phyloP scores from a whole-genome alignment of 345 rosid genomes.

The Citrus hindsii region DNA sequence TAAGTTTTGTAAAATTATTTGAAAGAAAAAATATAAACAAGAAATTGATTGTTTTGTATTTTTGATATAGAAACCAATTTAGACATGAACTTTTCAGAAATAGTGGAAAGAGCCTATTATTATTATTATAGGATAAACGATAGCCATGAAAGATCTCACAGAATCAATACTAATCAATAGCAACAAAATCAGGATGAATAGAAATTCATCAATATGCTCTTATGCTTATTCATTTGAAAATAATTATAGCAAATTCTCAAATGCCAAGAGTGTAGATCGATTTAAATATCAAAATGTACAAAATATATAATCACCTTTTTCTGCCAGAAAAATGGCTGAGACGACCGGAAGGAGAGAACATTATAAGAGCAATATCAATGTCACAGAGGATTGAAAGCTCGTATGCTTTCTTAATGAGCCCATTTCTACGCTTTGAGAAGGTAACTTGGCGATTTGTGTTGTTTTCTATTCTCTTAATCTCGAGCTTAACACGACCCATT shows the following conservation, averaged over 20 bases:
- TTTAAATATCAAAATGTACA: neutral
- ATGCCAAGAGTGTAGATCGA: too few species aligned
- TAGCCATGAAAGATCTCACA: too few species aligned
- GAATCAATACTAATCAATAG: neutral
- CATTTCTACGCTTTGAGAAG: slow-evolving; percentile 78
- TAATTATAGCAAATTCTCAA: too few species aligned
- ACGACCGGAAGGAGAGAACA: slow-evolving; percentile 76
- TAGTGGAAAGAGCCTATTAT: too few species aligned
- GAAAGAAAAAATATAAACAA: too few species aligned
- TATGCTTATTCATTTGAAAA: too few species aligned
- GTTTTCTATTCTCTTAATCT: slow-evolving; percentile 76
- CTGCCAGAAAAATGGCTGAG: slow-evolving; percentile 71
- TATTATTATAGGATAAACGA: too few species aligned
- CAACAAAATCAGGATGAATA: neutral
- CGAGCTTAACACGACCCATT: slow-evolving; percentile 77
- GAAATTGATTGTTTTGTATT: too few species aligned
- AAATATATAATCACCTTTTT: slow-evolving; percentile 37
- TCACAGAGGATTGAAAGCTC: slow-evolving; percentile 79
- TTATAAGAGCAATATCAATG: slow-evolving; percentile 78
- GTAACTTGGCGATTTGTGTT: slow-evolving; percentile 72
- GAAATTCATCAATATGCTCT: neutral
- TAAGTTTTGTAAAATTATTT: too few species aligned
- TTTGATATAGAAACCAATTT: too few species aligned
- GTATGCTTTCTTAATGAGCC: slow-evolving; percentile 83
- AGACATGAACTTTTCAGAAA: too few species aligned